Conservation (phyloP, 208 protist genomes). For the Jaenimonas drosophilae region DNA sequence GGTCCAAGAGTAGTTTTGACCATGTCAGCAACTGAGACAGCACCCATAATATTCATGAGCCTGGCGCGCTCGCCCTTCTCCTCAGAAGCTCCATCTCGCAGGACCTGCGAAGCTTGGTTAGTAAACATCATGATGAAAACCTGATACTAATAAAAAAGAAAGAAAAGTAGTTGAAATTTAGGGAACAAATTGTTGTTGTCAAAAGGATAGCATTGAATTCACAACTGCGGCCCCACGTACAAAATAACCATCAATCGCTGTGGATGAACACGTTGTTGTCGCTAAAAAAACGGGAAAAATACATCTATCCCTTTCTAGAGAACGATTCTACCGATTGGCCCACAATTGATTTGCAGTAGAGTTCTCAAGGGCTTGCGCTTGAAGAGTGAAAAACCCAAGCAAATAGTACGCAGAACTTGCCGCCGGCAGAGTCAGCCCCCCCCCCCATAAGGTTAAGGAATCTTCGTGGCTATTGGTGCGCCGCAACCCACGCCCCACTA, state of each 20-base stretch:
- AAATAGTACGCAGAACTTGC: too few relatives aligned
- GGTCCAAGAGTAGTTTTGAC: slow-evolving; percentile 99
- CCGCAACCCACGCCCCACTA: too few relatives aligned
- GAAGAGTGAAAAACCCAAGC: too few relatives aligned
- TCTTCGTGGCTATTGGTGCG: too few relatives aligned
- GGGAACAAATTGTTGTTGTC: background rate
- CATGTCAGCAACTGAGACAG: slow-evolving; percentile 93
- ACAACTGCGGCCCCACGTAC: background rate
- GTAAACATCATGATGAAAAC: slow-evolving; percentile 48
- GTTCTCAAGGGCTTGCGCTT: too few relatives aligned
- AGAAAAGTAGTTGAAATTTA: slow-evolving; percentile 9
- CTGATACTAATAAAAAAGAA: slow-evolving; percentile 11
- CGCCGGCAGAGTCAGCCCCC: too few relatives aligned
- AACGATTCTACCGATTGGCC: too few relatives aligned
- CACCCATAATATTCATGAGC: slow-evolving; percentile 90
- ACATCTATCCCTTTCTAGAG: too few relatives aligned
- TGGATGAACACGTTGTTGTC: too few relatives aligned
- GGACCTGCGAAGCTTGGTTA: slow-evolving; percentile 71
- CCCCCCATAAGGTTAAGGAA: too few relatives aligned
- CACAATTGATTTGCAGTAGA: too few relatives aligned
- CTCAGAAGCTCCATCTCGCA: slow-evolving; percentile 81
- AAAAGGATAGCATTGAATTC: slow-evolving; percentile 9
- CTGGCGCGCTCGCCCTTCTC: slow-evolving; percentile 90
- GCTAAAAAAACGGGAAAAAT: too few relatives aligned
- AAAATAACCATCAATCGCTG: background rate